Evolutionary conservation across 75 land plant species (phyloP), one percentile per base, ranked within the genome.

Genomic region (Picea glauca): DNA sequence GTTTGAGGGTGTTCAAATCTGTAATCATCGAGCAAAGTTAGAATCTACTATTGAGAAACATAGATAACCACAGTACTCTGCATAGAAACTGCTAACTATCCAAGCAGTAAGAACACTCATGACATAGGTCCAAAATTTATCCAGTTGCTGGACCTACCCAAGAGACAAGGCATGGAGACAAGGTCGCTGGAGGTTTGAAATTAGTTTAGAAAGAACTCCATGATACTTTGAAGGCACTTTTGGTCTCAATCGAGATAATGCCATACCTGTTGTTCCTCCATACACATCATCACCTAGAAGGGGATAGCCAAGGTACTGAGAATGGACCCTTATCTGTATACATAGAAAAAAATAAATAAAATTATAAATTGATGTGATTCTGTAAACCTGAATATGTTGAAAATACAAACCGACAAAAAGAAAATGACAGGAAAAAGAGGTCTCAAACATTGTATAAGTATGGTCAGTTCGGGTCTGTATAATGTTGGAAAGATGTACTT

Each of bases 321-420:
- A 95, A 90, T 96, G 99, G 62, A 92, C 99, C 21, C 99, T 87
- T 4, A 96, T 96, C 99, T 96, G 88, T 32, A 59, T 50, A 72
- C 50, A 68, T 21, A 68, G 20, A 40, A 40, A 68, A 67, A 3
- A 68, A 5, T 9, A 40, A 31, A 68, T n/a, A 40, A 67, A 1
- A 68, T 18, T 68, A 40, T 38, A 68, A 46, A 68, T 68, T 2
- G 46, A 40, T 68, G 6, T 18, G 1, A 68, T 18, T 68, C 40
- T 32, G 3, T 13, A 40, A 40, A 68, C 18, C 50, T 67, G 72
- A 26, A 35, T 67, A 4, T 33, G 17, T 65, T 7, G 33, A 18
- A 31, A 65, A 2, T 32, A 65, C 14, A 65, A 35, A 65, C 40
- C 30, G 33, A 30, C 14, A 65, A 65, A 32, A 32, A 13, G 12